Conservation (phyloP, 352 stramenopile genomes). For the Plasmopara halstedii region DNA sequence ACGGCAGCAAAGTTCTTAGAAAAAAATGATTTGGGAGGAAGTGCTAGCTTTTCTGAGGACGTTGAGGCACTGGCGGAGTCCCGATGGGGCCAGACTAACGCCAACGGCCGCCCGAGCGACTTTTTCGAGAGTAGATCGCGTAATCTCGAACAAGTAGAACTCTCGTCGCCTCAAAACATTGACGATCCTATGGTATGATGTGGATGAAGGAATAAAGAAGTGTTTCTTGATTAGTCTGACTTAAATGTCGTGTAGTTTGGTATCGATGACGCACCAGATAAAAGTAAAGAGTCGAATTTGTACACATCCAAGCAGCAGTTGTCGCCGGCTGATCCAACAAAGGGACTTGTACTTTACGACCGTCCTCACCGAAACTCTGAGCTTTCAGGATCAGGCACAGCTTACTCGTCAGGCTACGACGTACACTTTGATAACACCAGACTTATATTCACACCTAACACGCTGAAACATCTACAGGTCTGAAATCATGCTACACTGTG, state of each 20-base stretch:
- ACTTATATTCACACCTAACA: slow-evolving; percentile 58
- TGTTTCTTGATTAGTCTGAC: neutral
- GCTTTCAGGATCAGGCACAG: slow-evolving; percentile 39
- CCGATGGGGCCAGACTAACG: slow-evolving; percentile 26
- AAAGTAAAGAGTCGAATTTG: neutral
- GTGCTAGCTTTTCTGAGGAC: slow-evolving; percentile 41
- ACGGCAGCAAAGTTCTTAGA: slow-evolving; percentile 37
- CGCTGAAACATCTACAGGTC: slow-evolving; percentile 65
- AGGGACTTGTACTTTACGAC: slow-evolving; percentile 15
- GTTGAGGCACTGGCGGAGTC: slow-evolving; percentile 9
- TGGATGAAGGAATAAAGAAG: neutral
- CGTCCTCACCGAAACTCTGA: slow-evolving; percentile 16
- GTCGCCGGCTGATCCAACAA: slow-evolving; percentile 9
- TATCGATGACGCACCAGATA: neutral
- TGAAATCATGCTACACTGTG: neutral
- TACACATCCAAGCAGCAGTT: slow-evolving; percentile 8
- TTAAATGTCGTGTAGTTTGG: slow-evolving; percentile 12
- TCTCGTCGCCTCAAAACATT: slow-evolving; percentile 34
- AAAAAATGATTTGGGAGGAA: slow-evolving; percentile 35
- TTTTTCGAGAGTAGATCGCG: slow-evolving; percentile 72
- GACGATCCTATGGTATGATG: slow-evolving; percentile 14
- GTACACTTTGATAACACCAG: slow-evolving; percentile 50
- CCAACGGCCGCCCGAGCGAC: slow-evolving; percentile 40
- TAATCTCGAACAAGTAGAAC: slow-evolving; percentile 62
- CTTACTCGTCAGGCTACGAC: slow-evolving; percentile 56